These are phyloP conservation scores for Wickerhamiella sorbophila DNA, from an alignment of 805 yeast genomes.

Conservation along the genomic window DNA sequence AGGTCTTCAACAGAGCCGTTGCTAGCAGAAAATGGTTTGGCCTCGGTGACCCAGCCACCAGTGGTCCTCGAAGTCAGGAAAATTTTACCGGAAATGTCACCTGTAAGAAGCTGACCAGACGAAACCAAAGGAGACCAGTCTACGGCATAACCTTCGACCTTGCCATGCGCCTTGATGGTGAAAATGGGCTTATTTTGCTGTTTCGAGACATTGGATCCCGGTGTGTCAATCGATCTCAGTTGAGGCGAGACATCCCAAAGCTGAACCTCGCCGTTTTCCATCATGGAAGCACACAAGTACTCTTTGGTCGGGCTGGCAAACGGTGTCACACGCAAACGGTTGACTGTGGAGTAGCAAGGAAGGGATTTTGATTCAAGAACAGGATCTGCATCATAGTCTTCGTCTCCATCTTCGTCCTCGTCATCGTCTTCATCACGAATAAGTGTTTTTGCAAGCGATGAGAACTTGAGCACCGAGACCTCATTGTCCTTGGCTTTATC, in stretches of 20 bases:
- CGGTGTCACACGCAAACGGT: constrained; percentile 76
- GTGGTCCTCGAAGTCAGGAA: constrained; percentile 65
- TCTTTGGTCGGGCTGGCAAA: constrained; percentile 61
- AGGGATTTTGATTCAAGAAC: constrained; percentile 73
- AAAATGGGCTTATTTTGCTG: constrained; percentile 64
- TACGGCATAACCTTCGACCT: constrained; percentile 92
- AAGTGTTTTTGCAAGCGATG: constrained; percentile 70
- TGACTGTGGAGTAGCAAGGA: constrained; percentile 69
- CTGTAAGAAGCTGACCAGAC: constrained; percentile 72
- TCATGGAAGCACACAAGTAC: constrained; percentile 73
- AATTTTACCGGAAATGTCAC: constrained; percentile 78
- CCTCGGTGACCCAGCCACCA: constrained; percentile 71
- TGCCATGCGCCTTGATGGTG: constrained; percentile 73
- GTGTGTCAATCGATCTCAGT: constrained; percentile 68
- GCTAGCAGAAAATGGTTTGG: constrained; percentile 52
- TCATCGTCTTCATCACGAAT: constrained; percentile 72
- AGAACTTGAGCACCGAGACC: constrained; percentile 65
- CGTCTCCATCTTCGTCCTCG: constrained; percentile 58
- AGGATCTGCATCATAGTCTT: constrained; percentile 66
- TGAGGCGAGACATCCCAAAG: constrained; percentile 75
- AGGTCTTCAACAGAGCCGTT: constrained; percentile 74
- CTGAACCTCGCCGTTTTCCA: constrained; percentile 79
- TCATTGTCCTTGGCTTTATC: constrained; percentile 77
- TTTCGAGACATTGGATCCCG: constrained; percentile 74
- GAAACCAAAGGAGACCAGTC: constrained; percentile 88